phyloP scores from a whole-genome alignment of 2,329 filamentous ascomycete genomes.

The Penicillium sp. region DNA sequence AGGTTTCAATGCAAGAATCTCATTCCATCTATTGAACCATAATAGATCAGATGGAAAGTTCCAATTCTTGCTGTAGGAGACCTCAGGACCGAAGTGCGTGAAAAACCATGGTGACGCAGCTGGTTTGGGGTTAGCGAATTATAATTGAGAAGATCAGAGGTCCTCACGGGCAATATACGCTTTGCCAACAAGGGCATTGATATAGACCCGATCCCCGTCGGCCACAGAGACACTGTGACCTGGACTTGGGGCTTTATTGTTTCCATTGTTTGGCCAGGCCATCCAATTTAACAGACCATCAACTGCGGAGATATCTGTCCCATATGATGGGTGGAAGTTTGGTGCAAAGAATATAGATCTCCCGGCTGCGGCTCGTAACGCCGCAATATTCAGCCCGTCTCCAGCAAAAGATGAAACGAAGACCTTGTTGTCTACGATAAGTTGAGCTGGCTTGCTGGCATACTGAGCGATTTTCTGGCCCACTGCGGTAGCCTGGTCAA shows the following conservation, averaged over 20 bases:
- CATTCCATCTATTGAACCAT: slow-evolving; percentile 46
- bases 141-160: not conserved
- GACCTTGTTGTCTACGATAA: slow-evolving; percentile 50
- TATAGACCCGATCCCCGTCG: slow-evolving; percentile 40
- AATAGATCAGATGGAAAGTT: slow-evolving; percentile 47
- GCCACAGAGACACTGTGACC: slow-evolving; percentile 45
- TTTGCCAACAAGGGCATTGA: slow-evolving; percentile 38
- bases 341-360: slow-evolving; percentile 50
- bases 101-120: slow-evolving; percentile 54
- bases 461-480: slow-evolving; percentile 51
- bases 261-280: slow-evolving; percentile 45
- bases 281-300: slow-evolving; percentile 48
- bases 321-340: slow-evolving; percentile 49
- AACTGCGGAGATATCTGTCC: slow-evolving; percentile 37
- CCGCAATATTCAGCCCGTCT: slow-evolving; percentile 47
- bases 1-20: slow-evolving; percentile 47
- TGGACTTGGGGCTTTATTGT: slow-evolving; percentile 52
- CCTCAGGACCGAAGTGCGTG: slow-evolving; percentile 49
- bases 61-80: slow-evolving; percentile 54
- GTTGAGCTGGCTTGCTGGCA: slow-evolving; percentile 46
- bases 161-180: slow-evolving; percentile 50
- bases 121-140: slow-evolving; percentile 10
- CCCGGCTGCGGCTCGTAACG: slow-evolving; percentile 45
- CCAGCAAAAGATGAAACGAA: slow-evolving; percentile 57
- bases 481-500: slow-evolving; percentile 40